phyloP scores from a whole-genome alignment of 1,284 basidiomycete genomes.

The Kwoniella shivajii region DNA sequence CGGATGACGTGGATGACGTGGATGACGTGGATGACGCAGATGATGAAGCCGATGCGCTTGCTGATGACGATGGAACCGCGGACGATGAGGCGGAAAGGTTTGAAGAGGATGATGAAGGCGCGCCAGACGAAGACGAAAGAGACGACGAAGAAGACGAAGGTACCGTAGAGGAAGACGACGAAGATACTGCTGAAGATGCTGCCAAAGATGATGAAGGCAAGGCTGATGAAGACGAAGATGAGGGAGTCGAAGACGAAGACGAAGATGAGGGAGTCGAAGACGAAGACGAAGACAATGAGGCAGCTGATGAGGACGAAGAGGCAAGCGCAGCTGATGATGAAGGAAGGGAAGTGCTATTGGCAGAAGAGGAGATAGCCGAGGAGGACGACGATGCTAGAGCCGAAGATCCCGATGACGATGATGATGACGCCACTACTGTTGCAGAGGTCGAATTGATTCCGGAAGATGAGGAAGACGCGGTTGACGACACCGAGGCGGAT shows the following conservation, averaged over 20 bases:
- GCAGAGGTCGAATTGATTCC: slow-evolving; percentile 2
- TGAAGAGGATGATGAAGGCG: background rate
- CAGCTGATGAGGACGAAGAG: background rate
- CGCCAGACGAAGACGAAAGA: background rate
- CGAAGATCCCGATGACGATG: background rate
- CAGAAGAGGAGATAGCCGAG: slow-evolving; percentile 3
- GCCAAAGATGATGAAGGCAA: background rate
- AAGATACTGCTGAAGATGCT: background rate
- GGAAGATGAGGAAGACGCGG: background rate
- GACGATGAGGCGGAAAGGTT: background rate
- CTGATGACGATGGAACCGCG: background rate
- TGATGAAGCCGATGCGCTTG: slow-evolving; percentile 10
- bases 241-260: background rate
- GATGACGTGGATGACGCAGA: slow-evolving; percentile 6
- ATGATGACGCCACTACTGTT: slow-evolving; percentile 2
- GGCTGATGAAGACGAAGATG: background rate
- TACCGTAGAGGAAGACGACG: background rate
- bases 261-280: background rate
- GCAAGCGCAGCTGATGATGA: background rate
- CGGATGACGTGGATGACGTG: slow-evolving; percentile 4
- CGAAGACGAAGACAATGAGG: slow-evolving; percentile 3
- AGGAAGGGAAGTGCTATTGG: background rate
- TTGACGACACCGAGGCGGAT: slow-evolving; percentile 19
- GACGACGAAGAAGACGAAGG: slow-evolving; percentile 7
- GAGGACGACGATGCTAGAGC: background rate